Evolutionary conservation across 176 grass and related monocot genomes (phyloP).

Genomic region (Eremochloa ophiuroides): DNA sequence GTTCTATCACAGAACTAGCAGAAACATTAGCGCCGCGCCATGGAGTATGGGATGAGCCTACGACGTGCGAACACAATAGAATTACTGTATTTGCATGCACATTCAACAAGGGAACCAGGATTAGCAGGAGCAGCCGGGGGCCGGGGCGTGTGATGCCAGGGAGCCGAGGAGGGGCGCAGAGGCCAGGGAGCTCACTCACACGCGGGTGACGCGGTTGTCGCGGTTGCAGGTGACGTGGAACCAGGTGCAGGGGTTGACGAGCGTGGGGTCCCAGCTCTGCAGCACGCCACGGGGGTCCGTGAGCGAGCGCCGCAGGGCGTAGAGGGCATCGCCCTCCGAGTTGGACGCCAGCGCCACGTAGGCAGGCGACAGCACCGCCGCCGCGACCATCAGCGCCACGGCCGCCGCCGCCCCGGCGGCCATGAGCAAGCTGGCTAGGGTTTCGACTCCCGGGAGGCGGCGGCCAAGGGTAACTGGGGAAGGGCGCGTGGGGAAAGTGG

Average conservation of each 20-base stretch:
- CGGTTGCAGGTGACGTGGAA: conserved; percentile 84
- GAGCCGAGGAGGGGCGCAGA: neutral
- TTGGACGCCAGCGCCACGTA: conserved; percentile 33
- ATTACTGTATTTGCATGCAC: neutral
- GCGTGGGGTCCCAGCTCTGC: conserved; percentile 81
- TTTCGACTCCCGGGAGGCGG: neutral
- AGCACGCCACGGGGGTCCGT: conserved; percentile 60
- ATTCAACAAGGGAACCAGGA: neutral
- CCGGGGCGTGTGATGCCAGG: neutral
- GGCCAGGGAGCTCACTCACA: conserved; percentile 32
- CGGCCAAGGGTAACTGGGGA: neutral
- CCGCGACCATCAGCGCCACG: conserved; percentile 4
- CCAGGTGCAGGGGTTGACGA: conserved; percentile 90
- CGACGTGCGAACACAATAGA: neutral
- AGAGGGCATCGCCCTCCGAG: conserved; percentile 60
- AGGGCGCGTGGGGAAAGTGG: conserved; percentile 12
- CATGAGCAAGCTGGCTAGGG: conserved; percentile 19
- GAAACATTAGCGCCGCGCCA: neutral
- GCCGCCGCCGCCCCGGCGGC: conserved; percentile 23
- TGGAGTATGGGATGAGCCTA: neutral
- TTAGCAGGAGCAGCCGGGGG: neutral
- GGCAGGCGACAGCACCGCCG: conserved; percentile 12
- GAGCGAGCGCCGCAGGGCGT: conserved; percentile 47
- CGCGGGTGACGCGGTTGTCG: conserved; percentile 46
- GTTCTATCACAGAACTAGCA: neutral